Percentiles rank a stretch among this genome's conserved stretches.
Conservation (phyloP, 371 early-diverging fungal genomes). For the Mortierella sp. region DNA sequence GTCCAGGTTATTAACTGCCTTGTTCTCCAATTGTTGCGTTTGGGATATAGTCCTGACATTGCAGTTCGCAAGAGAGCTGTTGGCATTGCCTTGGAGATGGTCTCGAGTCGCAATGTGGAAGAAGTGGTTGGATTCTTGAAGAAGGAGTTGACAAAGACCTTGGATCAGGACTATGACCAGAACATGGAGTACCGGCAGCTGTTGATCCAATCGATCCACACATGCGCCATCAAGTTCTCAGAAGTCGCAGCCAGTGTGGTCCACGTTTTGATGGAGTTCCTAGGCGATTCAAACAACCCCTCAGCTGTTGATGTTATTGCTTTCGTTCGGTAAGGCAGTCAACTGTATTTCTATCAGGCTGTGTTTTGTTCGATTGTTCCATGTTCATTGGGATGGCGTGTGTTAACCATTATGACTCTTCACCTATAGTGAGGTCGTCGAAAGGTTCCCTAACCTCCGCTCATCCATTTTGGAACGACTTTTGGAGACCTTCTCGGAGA, state of each 20-base stretch:
- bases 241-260: conserved; percentile 95
- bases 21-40: too few relatives aligned
- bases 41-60: conserved; percentile 91
- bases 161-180: conserved; percentile 89
- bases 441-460: conserved; percentile 92
- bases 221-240: conserved; percentile 94
- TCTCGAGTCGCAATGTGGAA: conserved; percentile 89
- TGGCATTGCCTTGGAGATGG: conserved; percentile 88
- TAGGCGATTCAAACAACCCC: conserved; percentile 88
- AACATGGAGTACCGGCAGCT: conserved; percentile 92
- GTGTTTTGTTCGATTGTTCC: not conserved
- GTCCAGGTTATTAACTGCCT: too few relatives aligned
- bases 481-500: conserved; percentile 83
- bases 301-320: conserved; percentile 96
- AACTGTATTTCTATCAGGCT: not conserved
- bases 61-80: conserved; percentile 94
- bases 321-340: conserved; percentile 79
- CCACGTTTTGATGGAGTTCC: conserved; percentile 92
- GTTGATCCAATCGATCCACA: conserved; percentile 95
- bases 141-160: conserved; percentile 91
- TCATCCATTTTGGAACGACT: conserved; percentile 81
- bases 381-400: not conserved
- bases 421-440: conserved; percentile 90
- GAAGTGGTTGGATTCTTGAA: conserved; percentile 93
- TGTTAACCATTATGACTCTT: not conserved